Base-by-base conservation (phyloP, 2,329 filamentous ascomycete genomes). In the Aureobasidium sp. region DNA sequence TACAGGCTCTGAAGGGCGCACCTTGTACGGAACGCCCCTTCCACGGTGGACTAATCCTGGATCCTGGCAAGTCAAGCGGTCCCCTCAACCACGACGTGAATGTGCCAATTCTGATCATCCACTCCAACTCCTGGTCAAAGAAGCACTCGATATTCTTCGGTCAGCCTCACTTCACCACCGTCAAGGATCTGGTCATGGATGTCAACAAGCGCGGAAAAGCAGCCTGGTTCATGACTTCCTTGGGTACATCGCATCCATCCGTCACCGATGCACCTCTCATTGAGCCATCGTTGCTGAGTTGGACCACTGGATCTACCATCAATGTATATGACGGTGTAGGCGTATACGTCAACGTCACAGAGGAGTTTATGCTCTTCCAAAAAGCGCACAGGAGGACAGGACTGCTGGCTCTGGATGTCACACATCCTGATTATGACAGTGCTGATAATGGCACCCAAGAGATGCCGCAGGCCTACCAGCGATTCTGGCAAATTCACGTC, bases 261-360 rank as follows among this genome's bases (percentile, higher is more conserved):
- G 81, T 86, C 21, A 87, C 85, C 0, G 85, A 88, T 66, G 85
- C 85, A 17, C 84, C 85, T 0, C 74, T 88, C 2, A 77, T 88
- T 8, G 80, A 86, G 62, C 85, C 85, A 0, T 72, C 79, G 54
- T 72, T 88, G 29, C 74, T 88, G 46, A 78, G 80, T 60, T 81
- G 82, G 74, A 82, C 82, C 0, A 87, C 84, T 0, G 83, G 84
- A 0, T 81, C 84, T 0, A 80, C 75, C 1, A 77, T 86, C n/a
- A 74, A 83, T 58, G 80, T 80, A 1, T 75, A 74, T 45, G 77
- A 82, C 60, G 84, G 82, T 0, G 68, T 87, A 43, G 69, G 74
- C 31, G 79, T 86, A 69, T 87, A 88, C 65, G 82, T 87, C 29
- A 75, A 81, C 46, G 74, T 84, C 1, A 79, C 83, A 0, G 70